Evolutionary conservation across 306 rosid species (phyloP).

Genomic region (Pyrus pyrifolia): DNA sequence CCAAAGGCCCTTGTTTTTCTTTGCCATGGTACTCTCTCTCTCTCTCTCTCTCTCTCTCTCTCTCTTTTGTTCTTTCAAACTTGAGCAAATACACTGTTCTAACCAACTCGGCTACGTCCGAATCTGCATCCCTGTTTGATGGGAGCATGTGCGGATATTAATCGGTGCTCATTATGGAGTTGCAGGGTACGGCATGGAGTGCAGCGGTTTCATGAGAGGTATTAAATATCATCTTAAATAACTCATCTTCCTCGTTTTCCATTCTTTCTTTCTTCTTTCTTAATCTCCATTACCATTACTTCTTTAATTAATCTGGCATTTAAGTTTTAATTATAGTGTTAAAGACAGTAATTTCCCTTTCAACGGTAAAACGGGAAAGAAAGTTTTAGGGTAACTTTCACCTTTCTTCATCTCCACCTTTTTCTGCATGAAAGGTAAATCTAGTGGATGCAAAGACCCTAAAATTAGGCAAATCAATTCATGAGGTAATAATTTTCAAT

Average conservation of each 20-base stretch:
- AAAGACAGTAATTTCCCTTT: neutral
- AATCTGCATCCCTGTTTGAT: neutral
- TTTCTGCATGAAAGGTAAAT: neutral
- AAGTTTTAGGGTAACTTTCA: neutral
- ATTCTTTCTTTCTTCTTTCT: neutral
- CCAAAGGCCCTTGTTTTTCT: conserved; percentile 78
- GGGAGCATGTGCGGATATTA: neutral
- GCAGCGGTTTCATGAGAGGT: conserved; percentile 96
- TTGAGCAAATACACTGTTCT: too few relatives aligned
- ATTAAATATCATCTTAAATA: conserved; percentile 29
- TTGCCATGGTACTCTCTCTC: conserved; percentile 56
- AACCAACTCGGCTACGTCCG: neutral
- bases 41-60: neutral
- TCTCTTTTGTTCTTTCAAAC: neutral
- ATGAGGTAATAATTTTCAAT: too few relatives aligned
- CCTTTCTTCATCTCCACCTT: neutral
- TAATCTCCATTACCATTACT: neutral
- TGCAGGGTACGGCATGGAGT: conserved; percentile 96
- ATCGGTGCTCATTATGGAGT: conserved; percentile 17
- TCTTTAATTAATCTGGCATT: neutral
- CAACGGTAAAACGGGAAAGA: neutral
- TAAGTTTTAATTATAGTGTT: neutral
- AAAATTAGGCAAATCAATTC: neutral
- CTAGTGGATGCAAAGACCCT: neutral
- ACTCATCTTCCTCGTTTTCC: neutral